Evolutionary conservation across 352 stramenopile genomes (phyloP), one percentile per base, ranked within the genome.

Genomic region (Phytophthora niederhauseri): DNA sequence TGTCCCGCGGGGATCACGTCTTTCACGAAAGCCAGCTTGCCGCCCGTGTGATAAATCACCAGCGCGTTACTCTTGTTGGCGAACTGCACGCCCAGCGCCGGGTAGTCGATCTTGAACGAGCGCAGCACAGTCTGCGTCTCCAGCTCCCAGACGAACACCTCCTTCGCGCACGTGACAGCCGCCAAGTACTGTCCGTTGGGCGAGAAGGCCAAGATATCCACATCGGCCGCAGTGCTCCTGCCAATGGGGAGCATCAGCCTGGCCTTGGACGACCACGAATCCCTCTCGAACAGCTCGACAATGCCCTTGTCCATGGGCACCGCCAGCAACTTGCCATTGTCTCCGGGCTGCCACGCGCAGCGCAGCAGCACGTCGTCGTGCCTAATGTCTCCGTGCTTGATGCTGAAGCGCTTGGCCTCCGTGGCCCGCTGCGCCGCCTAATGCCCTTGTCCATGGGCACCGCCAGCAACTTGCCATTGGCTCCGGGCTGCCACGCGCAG

Each of bases 101-200:
- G 55, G 57, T 93, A 89, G 50, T 94, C 84, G 12, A 88, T 56
- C 45, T 73, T 72, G 69, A 91, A 93, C 5, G 75, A 81, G 3
- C 80, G 80, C 24, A 96, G 58, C 6, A 87, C 73, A 4, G 78
- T 73, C 34, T 85, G 75, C 5, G 79, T 82, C 15, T 70, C 66
- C 11, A 93, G 51, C 3, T 77, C 67, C 86, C 86, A 96, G 12
- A 96, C 69, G 64, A 93, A 85, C 6, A 93, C 70, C 65, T 96
- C 80, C 50, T 92, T 90, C 11, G 82, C 79, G 53, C 87, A 77
- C 9, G 84, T 94, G 20, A 73, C 82, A 2, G 80, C 88, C 0
- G 82, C 83, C 19, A 96, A 65, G 56, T 94, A 93, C 38, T 77
- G 64, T n/a, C 88, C 88, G 63, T 96, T 94, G 0, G 86, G 83